A percentile compares a stretch with the other conserved stretches of the same genome.
These are phyloP conservation scores for Trichoderma asperelloides DNA, from an alignment of 495 filamentous ascomycete species.

Conservation along the genomic window DNA sequence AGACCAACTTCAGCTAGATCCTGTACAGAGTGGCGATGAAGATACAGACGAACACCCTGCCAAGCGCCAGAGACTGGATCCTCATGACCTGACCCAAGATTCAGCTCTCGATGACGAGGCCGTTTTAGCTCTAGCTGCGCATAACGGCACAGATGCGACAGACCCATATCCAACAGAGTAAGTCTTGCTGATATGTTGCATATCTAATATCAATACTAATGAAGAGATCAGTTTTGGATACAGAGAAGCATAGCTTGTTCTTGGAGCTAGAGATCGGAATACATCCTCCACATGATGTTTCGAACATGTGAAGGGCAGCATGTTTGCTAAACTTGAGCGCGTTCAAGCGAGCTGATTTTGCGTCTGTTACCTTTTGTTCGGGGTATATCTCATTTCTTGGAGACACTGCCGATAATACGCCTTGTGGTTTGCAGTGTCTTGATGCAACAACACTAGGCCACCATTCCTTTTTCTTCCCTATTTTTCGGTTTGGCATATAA, in stretches of 20 bases:
- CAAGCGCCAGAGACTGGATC: slow-evolving; percentile 7
- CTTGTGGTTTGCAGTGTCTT: too few species aligned
- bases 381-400: too few species aligned
- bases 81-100: neutral
- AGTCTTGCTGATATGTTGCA: neutral
- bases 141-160: slow-evolving; percentile 5
- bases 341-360: neutral
- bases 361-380: too few species aligned
- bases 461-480: too few species aligned
- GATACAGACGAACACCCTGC: slow-evolving; percentile 1
- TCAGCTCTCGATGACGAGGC: slow-evolving; percentile 8
- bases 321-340: too few species aligned
- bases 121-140: slow-evolving; percentile 10
- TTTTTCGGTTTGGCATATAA: too few species aligned
- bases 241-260: neutral
- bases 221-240: neutral
- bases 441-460: too few species aligned
- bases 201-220: neutral
- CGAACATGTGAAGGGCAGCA: too few species aligned
- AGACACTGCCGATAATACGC: too few species aligned
- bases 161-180: slow-evolving; percentile 11
- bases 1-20: neutral
- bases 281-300: too few species aligned
- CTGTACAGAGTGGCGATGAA: slow-evolving; percentile 4
- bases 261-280: neutral